phyloP scores from a whole-genome alignment of 2,329 filamentous ascomycete genomes.

The Epichloe hybrida region DNA sequence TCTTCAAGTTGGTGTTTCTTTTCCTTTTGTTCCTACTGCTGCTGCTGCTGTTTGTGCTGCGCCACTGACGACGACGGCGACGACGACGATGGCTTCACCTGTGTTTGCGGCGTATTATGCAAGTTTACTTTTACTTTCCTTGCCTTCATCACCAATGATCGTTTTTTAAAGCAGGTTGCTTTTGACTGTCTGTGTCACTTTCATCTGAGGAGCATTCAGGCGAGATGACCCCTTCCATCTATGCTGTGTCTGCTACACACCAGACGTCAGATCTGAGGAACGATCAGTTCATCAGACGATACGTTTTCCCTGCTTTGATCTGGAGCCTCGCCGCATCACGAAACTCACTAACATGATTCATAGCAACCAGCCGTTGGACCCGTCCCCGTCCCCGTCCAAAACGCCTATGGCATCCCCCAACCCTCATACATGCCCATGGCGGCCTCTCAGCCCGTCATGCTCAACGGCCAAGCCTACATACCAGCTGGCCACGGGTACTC shows the following conservation, averaged over 20 bases:
- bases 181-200: background rate
- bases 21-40: constrained; percentile 12
- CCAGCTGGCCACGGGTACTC: constrained; percentile 10
- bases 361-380: constrained; percentile 19
- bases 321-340: background rate
- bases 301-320: too few species aligned
- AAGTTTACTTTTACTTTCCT: constrained; percentile 16
- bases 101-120: constrained; percentile 25
- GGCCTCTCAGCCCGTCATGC: constrained; percentile 20
- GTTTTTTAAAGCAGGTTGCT: constrained; percentile 9
- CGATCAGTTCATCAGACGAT: background rate
- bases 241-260: background rate
- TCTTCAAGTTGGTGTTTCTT: constrained; percentile 19
- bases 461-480: constrained; percentile 17
- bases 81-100: constrained; percentile 17
- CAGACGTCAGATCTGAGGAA: background rate
- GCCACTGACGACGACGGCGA: constrained; percentile 11
- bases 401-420: constrained; percentile 20
- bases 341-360: constrained; percentile 7
- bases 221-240: background rate
- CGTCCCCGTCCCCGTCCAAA: constrained; percentile 15
- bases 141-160: background rate
- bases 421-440: constrained; percentile 7
- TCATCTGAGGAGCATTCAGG: background rate
- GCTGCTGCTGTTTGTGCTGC: constrained; percentile 8